A percentile compares a stretch with the other conserved stretches of the same genome.
Conservation (phyloP, 805 yeast genomes). For the Helenozyma baotianmanensis region DNA sequence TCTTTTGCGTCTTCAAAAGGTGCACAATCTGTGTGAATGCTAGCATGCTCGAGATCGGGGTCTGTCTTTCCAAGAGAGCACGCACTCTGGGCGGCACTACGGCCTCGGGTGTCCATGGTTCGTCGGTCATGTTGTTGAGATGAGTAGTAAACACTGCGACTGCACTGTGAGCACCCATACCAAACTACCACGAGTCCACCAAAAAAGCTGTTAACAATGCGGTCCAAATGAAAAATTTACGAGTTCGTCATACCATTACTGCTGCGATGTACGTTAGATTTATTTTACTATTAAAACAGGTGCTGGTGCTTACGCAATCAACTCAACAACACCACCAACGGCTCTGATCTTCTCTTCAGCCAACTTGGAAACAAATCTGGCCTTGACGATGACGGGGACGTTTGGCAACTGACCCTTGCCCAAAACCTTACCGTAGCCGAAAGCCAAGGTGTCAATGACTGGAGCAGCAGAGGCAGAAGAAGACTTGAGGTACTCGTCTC, state of each 20-base stretch:
- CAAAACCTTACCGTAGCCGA: constrained; percentile 99
- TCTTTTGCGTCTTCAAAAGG: constrained; percentile 68
- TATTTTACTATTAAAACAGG: constrained; percentile 19
- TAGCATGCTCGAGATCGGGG: constrained; percentile 45
- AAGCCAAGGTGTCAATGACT: constrained; percentile 98
- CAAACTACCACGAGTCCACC: no score
- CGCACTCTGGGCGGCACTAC: constrained; percentile 47
- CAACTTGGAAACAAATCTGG: constrained; percentile 97
- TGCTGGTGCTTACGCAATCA: constrained; percentile 71
- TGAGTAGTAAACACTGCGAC: not conserved
- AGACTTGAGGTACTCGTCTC: constrained; percentile 86
- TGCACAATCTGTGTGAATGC: constrained; percentile 64
- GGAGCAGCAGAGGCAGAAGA: constrained; percentile 90
- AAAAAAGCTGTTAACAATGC: no score
- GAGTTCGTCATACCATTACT: no score
- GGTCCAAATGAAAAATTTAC: no score
- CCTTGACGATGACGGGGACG: constrained; percentile 98
- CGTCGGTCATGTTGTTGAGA: constrained; percentile 8
- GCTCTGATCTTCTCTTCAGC: constrained; percentile 99
- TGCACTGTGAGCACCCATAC: not conserved
- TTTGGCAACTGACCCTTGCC: constrained; percentile 98
- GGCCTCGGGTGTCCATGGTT: constrained; percentile 51
- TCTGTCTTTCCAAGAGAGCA: constrained; percentile 27
- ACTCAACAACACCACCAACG: constrained; percentile 99
- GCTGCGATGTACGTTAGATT: constrained; percentile 7